Evolutionary conservation across 2,329 filamentous ascomycete genomes (phyloP).

Genomic region (Ceratocystis papillata): DNA sequence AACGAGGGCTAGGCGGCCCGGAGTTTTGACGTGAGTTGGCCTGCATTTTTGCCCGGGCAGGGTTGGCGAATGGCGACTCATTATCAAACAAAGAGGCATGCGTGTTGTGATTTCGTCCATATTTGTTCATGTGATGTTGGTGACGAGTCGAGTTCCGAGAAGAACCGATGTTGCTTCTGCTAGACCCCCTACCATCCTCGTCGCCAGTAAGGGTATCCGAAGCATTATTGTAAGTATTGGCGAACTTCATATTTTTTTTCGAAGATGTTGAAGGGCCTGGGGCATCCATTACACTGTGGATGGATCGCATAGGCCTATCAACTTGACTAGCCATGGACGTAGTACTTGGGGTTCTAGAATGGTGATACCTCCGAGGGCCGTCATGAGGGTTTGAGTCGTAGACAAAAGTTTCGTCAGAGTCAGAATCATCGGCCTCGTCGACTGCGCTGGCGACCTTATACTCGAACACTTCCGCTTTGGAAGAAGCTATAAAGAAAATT

Average conservation of each 20-base stretch:
- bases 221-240: constrained; percentile 61
- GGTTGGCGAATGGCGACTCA: constrained; percentile 66
- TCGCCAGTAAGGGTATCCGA: constrained; percentile 44
- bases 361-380: constrained; percentile 66
- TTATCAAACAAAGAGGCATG: constrained; percentile 64
- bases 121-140: constrained; percentile 69
- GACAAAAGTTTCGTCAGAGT: constrained; percentile 96
- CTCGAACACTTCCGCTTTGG: constrained; percentile 96
- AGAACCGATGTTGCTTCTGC: constrained; percentile 50
- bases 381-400: constrained; percentile 95
- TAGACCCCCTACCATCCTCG: constrained; percentile 55
- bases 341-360: constrained; percentile 88
- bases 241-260: constrained; percentile 96
- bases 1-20: constrained; percentile 59
- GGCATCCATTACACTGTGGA: constrained; percentile 55
- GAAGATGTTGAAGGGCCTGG: constrained; percentile 34
- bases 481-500: constrained; percentile 50
- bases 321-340: constrained; percentile 69
- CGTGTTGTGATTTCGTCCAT: constrained; percentile 53
- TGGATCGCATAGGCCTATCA: constrained; percentile 50
- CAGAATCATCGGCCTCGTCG: constrained; percentile 89
- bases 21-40: constrained; percentile 51
- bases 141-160: constrained; percentile 59
- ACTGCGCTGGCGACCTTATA: constrained; percentile 92
- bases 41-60: constrained; percentile 51